Percentiles rank a stretch among this genome's conserved stretches.
Conservation (phyloP, 306 rosid genomes). For the Acmispon strigosus region DNA sequence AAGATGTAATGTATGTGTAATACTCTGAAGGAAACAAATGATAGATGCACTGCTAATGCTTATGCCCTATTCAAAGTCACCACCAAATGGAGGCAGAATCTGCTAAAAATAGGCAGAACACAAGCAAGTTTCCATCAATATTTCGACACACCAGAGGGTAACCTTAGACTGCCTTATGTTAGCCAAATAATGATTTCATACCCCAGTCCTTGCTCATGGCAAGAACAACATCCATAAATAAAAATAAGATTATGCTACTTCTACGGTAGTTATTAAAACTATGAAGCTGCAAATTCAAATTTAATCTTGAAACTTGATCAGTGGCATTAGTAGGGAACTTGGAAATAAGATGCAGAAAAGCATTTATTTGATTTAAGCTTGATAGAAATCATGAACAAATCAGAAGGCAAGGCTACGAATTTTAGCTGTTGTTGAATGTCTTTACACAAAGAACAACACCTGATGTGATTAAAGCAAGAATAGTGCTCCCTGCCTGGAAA, state of each 20-base stretch:
- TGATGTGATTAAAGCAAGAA: conserved; percentile 32
- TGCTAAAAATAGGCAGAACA: too few species aligned
- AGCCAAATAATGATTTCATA: too few species aligned
- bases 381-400: background rate
- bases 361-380: too few species aligned
- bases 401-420: conserved; percentile 17
- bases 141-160: too few species aligned
- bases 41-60: background rate
- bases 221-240: too few species aligned
- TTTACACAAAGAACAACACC: conserved; percentile 44
- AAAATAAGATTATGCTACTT: background rate
- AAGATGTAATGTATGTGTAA: background rate
- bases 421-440: conserved; percentile 3
- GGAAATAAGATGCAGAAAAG: background rate
- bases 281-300: background rate
- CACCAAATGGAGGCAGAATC: too few species aligned
- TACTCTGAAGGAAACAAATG: background rate
- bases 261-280: background rate
- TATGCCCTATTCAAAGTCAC: too few species aligned
- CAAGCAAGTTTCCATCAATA: too few species aligned
- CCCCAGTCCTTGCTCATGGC: too few species aligned
- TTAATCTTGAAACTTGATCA: background rate
- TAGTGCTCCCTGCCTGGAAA: conserved; percentile 61
- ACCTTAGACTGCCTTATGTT: too few species aligned
- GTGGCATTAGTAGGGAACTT: background rate